Evolutionary conservation across 257 asterid genomes (phyloP), one percentile per base, ranked within the genome.

Genomic region (Scutellaria minor): DNA sequence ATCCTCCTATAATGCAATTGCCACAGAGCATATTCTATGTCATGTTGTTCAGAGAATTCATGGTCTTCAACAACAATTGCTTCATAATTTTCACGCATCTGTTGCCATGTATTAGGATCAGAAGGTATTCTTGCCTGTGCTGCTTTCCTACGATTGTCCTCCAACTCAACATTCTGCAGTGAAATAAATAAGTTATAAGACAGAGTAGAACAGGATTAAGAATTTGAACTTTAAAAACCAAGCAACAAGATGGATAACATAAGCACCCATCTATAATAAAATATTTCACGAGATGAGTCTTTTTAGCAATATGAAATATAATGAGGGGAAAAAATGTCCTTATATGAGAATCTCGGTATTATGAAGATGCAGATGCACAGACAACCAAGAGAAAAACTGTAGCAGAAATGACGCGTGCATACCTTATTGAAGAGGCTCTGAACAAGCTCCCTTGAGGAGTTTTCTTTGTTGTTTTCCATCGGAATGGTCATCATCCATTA

Each of bases 11-110:
- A 86, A 79, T 91, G 97, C 86, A 91, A 73, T 77, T 91, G 97
- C 97, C 97, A 91, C 77, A 91, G 71, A 58, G 93, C 84, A 80
- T 83, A 86, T 82, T 89, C 97, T 69, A 89, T 84, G 55, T 88
- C 93, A 71, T 86, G 91, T 70, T 89, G 83, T 70, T 91, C 95
- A 41, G 97, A 89, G 40, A 91, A 91, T 39, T 87, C 86, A 72
- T 87, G 87, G 81, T 89, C 92, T 83, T 85, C 97, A 50, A 91
- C 91, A 73, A 91, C 37, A 72, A 91, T 89, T 3, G 92, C 81
- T 87, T 91, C 97, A 66, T 87, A 89, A 58, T 86, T 91, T 77
- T 88, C 97, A 24, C 97, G 95, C 89, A 89, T 87, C 47, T 81
- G 87, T 62, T 87, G 96, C 96, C 97, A 89, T 77, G 89, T 79